Conservation (phyloP, 2,329 filamentous ascomycete genomes). For the Colletotrichum phormii region DNA sequence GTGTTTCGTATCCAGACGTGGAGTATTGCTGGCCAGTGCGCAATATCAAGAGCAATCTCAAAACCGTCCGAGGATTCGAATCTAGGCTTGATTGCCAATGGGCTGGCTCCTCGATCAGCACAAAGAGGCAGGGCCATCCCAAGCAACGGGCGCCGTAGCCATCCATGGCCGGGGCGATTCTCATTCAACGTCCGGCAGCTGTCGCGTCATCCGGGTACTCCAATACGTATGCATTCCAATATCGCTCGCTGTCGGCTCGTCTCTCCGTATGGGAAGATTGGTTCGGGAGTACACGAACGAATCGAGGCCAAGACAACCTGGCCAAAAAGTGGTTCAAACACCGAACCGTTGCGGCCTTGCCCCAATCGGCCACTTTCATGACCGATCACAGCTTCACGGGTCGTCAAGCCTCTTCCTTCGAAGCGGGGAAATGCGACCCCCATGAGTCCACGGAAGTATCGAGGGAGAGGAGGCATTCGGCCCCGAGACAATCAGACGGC, state of each 20-base stretch:
- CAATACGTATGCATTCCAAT: background rate
- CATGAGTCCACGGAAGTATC: background rate
- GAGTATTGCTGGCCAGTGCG: background rate
- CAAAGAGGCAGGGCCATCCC: background rate
- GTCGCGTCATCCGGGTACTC: background rate
- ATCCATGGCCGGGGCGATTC: background rate
- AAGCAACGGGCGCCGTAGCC: background rate
- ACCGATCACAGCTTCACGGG: constrained; percentile 7
- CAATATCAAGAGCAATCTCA: background rate
- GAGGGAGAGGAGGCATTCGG: background rate
- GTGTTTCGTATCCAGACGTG: constrained; percentile 8
- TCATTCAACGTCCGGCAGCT: background rate
- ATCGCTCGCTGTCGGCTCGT: constrained; percentile 2
- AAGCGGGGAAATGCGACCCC: constrained; percentile 2
- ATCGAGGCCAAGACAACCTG: background rate
- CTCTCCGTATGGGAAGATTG: background rate
- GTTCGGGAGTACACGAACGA: background rate
- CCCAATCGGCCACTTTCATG: background rate
- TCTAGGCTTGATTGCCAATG: background rate
- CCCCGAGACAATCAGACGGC: background rate
- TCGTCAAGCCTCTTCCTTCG: constrained; percentile 13
- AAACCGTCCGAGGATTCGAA: background rate
- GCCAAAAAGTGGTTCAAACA: constrained; percentile 25
- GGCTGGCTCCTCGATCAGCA: background rate
- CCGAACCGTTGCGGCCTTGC: constrained; percentile 3